A percentile compares a stretch with the other conserved stretches of the same genome.
phyloP scores from a whole-genome alignment of 139 green algal genomes.

The Tetradesmus obliquus region DNA sequence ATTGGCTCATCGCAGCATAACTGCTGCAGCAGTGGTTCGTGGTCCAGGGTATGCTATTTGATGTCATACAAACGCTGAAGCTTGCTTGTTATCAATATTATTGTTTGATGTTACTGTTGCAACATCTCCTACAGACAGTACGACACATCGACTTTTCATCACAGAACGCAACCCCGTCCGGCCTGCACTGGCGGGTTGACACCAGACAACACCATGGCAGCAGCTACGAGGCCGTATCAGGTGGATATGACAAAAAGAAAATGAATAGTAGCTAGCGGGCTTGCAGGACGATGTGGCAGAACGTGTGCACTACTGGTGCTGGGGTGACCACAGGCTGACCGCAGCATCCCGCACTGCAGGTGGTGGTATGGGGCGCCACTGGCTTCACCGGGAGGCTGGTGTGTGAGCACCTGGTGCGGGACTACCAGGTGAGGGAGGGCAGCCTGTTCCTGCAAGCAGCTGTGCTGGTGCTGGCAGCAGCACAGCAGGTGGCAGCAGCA shows the following conservation, averaged over 20 bases:
- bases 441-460: background rate
- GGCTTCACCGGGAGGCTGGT: conserved; percentile 81
- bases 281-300: background rate
- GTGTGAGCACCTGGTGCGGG: conserved; percentile 75
- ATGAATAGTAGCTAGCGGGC: background rate
- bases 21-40: background rate
- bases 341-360: conserved; percentile 56
- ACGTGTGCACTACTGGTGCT: background rate
- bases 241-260: background rate
- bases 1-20: background rate
- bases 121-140: too few relatives aligned
- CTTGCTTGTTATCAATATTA: background rate
- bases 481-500: background rate
- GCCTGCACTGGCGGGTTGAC: background rate
- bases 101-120: too few relatives aligned
- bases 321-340: background rate
- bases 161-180: background rate
- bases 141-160: too few relatives aligned
- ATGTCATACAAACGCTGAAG: background rate
- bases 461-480: background rate
- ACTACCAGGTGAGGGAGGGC: conserved; percentile 66
- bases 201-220: background rate
- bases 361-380: conserved; percentile 84
- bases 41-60: background rate
- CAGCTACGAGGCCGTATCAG: background rate